Base-by-base conservation (phyloP, 495 filamentous ascomycete genomes). In the Annulohypoxylon maeteangense region DNA sequence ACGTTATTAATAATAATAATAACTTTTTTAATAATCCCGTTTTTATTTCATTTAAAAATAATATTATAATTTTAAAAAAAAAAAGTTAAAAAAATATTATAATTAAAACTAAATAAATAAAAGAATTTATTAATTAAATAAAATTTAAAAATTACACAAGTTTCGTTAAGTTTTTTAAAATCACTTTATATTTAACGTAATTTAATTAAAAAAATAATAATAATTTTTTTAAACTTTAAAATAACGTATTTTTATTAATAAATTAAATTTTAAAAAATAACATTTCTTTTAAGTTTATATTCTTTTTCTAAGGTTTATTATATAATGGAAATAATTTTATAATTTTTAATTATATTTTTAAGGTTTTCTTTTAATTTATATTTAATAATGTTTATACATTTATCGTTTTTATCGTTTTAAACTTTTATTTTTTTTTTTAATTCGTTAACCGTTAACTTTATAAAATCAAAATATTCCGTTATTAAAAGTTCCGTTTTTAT, bases 11-110 rank as follows among this genome's bases (percentile, higher is more conserved):
- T 57, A 27, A 27, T 57, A 1, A 57, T 40, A 20, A 27, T 25
- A 2, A 7, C n/a, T 57, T 57, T 27, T 57, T 57, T 57, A 57
- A 57, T 42, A 40, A 57, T 57, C 2, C 2, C 10, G 10, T 40
- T 57, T 7, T 38, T 20, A 11, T 8, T 38, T 40, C 8, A 5
- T 40, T 14, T 25, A 5, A 27, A 7, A 1, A 57, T 57, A 40
- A 57, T 57, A 40, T 57, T 57, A 57, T 57, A 42, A 25, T 14
- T 57, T 57, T 57, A 38, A 57, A 57, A 57, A 25, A 57, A 57
- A 1, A 7, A 11, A 2, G 25, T 57, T n/a, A 57, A 57, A 42
- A 57, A 57, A 5, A 23, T 57, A 22, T 57, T 57, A 57, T 57
- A 57, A 2, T 57, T 25, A 23, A 40, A 25, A n/a, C 23, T 36